A percentile compares a stretch with the other conserved stretches of the same genome.
phyloP scores from a whole-genome alignment of 768 basidiomycete genomes.

The Phaffia tasmanica region DNA sequence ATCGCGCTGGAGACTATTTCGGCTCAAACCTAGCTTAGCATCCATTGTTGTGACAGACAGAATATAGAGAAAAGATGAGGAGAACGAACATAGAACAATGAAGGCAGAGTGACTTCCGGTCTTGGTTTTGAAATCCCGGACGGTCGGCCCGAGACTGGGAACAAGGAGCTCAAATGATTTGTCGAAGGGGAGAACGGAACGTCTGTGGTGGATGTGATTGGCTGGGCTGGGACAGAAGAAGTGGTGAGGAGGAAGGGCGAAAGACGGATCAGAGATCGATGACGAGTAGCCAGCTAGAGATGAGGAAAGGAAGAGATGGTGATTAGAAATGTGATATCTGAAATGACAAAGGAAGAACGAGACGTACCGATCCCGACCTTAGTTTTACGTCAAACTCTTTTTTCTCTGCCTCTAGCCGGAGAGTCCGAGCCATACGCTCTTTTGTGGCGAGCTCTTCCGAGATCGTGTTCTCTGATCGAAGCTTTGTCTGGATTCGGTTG shows the following conservation, averaged over 20 bases:
- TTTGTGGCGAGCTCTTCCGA: conserved; percentile 13
- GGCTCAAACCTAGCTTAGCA: not conserved
- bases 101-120: not conserved
- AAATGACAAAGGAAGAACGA: not conserved
- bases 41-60: not conserved
- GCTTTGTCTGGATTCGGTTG: conserved; percentile 22
- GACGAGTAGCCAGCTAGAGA: conserved; percentile 5
- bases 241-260: conserved; percentile 9
- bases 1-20: not conserved
- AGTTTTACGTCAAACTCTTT: conserved; percentile 11
- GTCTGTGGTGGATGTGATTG: not conserved
- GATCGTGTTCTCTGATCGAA: conserved; percentile 15
- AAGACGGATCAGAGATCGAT: conserved; percentile 5
- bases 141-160: conserved; percentile 3
- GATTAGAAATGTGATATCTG: not conserved
- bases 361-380: conserved; percentile 7
- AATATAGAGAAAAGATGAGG: not conserved
- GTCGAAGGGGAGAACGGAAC: not conserved
- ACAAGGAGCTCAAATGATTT: not conserved
- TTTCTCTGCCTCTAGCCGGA: conserved; percentile 5
- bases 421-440: conserved; percentile 4
- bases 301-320: not conserved
- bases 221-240: not conserved
- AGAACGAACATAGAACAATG: conserved; percentile 17
- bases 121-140: not conserved